Evolutionary conservation across 2,329 filamentous ascomycete genomes (phyloP).

Genomic region (Colletotrichum filicis): DNA sequence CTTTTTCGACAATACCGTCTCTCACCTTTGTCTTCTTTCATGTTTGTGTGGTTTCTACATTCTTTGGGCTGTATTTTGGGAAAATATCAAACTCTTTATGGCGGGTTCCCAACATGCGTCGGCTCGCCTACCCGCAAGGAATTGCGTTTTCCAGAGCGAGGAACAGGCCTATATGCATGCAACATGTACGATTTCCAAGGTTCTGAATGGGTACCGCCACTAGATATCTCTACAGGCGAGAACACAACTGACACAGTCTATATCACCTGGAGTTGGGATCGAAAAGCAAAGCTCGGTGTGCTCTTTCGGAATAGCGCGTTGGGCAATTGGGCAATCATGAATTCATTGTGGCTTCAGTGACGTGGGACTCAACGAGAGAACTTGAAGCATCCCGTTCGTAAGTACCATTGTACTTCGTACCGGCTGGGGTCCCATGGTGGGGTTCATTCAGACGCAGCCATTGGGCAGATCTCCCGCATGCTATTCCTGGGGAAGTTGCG

Average conservation of each 20-base stretch:
- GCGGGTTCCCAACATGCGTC: not conserved
- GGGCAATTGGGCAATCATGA: not conserved
- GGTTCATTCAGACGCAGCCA: not conserved
- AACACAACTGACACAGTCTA: not conserved
- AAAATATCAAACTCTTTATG: not conserved
- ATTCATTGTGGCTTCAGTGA: conserved; percentile 17
- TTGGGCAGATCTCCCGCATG: conserved; percentile 30
- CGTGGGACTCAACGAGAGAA: conserved; percentile 9
- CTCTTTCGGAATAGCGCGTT: not conserved
- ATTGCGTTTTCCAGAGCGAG: not conserved
- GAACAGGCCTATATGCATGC: not conserved
- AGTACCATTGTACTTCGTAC: conserved; percentile 11
- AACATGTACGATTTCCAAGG: not conserved
- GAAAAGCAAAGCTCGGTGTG: not conserved
- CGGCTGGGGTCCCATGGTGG: conserved; percentile 1
- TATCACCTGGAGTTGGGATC: not conserved
- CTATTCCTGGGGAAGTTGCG: conserved; percentile 25
- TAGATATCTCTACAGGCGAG: not conserved
- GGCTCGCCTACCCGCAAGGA: not conserved
- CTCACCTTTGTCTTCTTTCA: not conserved
- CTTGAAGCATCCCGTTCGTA: not conserved
- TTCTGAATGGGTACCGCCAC: not conserved
- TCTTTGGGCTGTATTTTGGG: not conserved
- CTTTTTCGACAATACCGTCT: not conserved
- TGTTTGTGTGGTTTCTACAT: not conserved